Percentiles rank a stretch among this genome's conserved stretches.
Evolutionary conservation across 441 rosid species (phyloP).

Genomic region (Codiaeum variegatum): DNA sequence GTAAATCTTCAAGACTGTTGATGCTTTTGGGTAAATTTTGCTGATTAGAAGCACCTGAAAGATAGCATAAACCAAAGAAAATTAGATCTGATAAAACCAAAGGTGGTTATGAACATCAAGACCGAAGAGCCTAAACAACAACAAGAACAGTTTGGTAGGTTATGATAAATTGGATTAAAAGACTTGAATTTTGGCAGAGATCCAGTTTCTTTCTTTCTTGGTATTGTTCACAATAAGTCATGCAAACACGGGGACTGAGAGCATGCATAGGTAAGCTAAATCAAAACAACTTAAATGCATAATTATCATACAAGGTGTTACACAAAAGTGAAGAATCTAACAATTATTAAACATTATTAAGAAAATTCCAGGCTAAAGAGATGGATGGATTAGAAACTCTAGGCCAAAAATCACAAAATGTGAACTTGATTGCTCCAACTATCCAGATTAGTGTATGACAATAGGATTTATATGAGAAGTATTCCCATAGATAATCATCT

Average conservation of each 20-base stretch:
- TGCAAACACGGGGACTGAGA: not conserved
- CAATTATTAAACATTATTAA: not conserved
- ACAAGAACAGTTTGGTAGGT: not conserved
- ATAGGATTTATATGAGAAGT: too few species aligned
- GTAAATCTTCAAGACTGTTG: constrained; percentile 85
- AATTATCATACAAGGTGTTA: not conserved
- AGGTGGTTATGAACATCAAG: constrained; percentile 13
- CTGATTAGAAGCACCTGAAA: constrained; percentile 78
- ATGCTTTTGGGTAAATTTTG: constrained; percentile 72
- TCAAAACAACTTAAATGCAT: not conserved
- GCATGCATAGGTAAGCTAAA: not conserved
- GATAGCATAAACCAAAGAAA: constrained; percentile 7
- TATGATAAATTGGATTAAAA: not conserved
- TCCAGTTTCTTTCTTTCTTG: not conserved
- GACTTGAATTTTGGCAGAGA: not conserved
- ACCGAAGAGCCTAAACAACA: not conserved
- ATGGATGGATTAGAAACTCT: not conserved
- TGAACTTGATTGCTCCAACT: too few species aligned
- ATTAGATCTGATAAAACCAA: constrained; percentile 6
- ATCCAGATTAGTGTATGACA: too few species aligned
- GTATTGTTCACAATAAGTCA: not conserved
- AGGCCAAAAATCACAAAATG: too few species aligned
- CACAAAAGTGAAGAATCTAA: not conserved
- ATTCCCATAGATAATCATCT: too few species aligned
- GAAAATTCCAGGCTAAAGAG: not conserved